Percentiles rank a stretch among this genome's conserved stretches.
Evolutionary conservation across 2,329 filamentous ascomycete species (phyloP).

Genomic region (Teratosphaeria destructans): DNA sequence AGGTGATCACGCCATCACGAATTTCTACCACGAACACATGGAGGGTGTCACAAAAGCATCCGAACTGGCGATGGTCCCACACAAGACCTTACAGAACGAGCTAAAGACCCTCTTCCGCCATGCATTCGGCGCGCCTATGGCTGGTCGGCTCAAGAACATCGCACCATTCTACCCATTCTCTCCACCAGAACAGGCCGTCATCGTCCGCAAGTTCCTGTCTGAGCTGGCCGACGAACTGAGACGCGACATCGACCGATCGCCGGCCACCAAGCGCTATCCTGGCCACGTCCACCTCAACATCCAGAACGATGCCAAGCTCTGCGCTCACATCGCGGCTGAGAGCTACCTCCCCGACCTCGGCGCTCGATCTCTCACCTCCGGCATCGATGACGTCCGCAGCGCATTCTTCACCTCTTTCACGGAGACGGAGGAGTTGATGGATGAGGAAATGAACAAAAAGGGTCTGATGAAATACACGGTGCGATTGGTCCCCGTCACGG

Average conservation of each 20-base stretch:
- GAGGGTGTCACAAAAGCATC: conserved; percentile 11
- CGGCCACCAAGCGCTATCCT: conserved; percentile 20
- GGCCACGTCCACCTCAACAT: conserved; percentile 27
- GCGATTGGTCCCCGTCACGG: neutral
- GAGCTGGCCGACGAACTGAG: conserved; percentile 20
- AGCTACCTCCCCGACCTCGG: conserved; percentile 27
- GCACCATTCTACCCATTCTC: conserved; percentile 37
- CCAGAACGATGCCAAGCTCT: conserved; percentile 22
- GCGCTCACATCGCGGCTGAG: conserved; percentile 20
- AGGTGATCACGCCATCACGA: conserved; percentile 30
- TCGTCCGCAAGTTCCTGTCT: conserved; percentile 34
- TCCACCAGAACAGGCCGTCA: conserved; percentile 29
- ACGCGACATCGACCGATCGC: conserved; percentile 20
- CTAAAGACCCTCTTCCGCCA: conserved; percentile 17
- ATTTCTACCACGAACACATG: conserved; percentile 28
- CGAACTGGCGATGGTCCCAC: conserved; percentile 5
- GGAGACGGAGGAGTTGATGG: neutral
- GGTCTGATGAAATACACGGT: conserved; percentile 4
- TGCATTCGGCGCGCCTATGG: conserved; percentile 26
- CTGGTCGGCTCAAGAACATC: conserved; percentile 32
- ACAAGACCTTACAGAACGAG: conserved; percentile 15
- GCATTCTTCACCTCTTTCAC: conserved; percentile 2
- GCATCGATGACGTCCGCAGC: conserved; percentile 9
- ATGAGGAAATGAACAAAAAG: conserved; percentile 1
- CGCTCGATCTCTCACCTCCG: conserved; percentile 22